Evolutionary conservation across 2,329 filamentous ascomycete species (phyloP).

Genomic region (Trichophyton verrucosum): DNA sequence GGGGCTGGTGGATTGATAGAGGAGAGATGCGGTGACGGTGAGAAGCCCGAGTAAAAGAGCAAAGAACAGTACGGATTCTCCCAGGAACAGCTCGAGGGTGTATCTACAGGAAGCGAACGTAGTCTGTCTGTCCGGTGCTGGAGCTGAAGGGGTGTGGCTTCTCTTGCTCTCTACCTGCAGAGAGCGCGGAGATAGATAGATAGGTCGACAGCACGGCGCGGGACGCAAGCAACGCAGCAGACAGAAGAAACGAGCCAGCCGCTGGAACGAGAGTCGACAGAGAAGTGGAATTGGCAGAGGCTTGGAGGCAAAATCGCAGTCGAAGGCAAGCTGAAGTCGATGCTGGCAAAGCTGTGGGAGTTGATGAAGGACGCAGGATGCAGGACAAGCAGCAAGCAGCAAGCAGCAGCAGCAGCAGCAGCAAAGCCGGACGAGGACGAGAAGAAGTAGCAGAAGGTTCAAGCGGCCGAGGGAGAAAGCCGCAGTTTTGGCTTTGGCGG

Average conservation of each 20-base stretch:
- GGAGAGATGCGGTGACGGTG: neutral
- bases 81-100: too few species aligned
- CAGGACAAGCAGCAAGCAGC: neutral
- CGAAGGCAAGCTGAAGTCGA: neutral
- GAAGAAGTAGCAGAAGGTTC: slow-evolving; percentile 7
- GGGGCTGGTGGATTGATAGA: neutral
- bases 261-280: slow-evolving; percentile 1
- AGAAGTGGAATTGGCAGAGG: neutral
- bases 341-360: neutral
- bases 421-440: slow-evolving; percentile 5
- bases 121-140: neutral
- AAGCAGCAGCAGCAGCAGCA: slow-evolving; percentile 6
- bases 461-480: neutral
- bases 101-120: neutral
- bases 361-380: neutral
- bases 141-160: neutral
- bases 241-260: neutral
- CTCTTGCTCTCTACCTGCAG: neutral
- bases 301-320: too few species aligned
- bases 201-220: neutral
- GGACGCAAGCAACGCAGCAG: neutral
- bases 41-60: neutral
- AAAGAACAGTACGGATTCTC: neutral
- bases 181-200: neutral
- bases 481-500: neutral